Percentiles rank a stretch among this genome's conserved stretches.
phyloP scores from a whole-genome alignment of 495 filamentous ascomycete species.

The Oidiodendron maius region DNA sequence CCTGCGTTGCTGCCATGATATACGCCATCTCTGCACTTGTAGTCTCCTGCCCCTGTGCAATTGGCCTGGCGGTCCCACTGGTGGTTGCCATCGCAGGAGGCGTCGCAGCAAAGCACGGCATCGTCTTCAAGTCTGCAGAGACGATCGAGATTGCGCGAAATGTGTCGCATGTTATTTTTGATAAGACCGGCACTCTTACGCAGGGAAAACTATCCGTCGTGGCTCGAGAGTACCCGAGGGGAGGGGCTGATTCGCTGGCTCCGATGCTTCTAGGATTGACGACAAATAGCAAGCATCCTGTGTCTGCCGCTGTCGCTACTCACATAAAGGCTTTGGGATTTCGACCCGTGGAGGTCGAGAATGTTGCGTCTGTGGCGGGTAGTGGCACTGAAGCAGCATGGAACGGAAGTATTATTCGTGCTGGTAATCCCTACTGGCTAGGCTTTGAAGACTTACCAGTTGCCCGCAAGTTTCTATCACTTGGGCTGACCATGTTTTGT shows the following conservation, averaged over 20 bases:
- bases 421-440: conserved; percentile 63
- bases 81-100: conserved; percentile 68
- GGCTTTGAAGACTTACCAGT: conserved; percentile 37
- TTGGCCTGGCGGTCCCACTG: conserved; percentile 77
- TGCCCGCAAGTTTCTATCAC: conserved; percentile 21
- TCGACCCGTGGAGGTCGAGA: conserved; percentile 20
- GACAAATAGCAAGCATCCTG: conserved; percentile 54
- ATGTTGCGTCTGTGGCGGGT: conserved; percentile 42
- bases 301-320: conserved; percentile 55
- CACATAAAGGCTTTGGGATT: conserved; percentile 33
- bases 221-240: conserved; percentile 31
- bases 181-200: conserved; percentile 79
- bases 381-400: conserved; percentile 36
- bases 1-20: conserved; percentile 57
- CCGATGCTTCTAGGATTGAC: conserved; percentile 41
- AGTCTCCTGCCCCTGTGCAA: conserved; percentile 77
- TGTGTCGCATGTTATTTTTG: conserved; percentile 64
- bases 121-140: conserved; percentile 64
- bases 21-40: conserved; percentile 69
- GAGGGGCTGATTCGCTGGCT: conserved; percentile 2
- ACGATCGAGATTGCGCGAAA: conserved; percentile 58
- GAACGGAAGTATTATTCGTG: conserved; percentile 36
- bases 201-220: conserved; percentile 51
- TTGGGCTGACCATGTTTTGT: conserved; percentile 56
- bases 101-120: conserved; percentile 56